These are phyloP conservation scores for Hypoxylon rickii DNA, from an alignment of 495 filamentous ascomycete species.

Conservation along the genomic window DNA sequence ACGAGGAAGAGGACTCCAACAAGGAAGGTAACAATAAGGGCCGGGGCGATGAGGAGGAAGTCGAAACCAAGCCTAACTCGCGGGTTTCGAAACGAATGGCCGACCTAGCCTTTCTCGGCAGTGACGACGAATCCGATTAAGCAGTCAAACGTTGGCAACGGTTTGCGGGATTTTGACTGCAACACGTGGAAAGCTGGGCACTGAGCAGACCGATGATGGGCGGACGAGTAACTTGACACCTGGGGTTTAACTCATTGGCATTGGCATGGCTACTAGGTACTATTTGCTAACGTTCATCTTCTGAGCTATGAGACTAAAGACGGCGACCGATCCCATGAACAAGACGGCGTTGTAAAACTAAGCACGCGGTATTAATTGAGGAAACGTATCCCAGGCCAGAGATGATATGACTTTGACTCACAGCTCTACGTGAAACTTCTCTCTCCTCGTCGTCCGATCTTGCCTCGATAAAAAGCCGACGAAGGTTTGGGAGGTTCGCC, in stretches of 20 bases:
- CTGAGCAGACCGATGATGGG: constrained; percentile 2
- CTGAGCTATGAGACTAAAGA: constrained; percentile 91
- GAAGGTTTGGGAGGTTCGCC: constrained; percentile 92
- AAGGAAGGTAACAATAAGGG: constrained; percentile 50
- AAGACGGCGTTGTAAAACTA: constrained; percentile 98
- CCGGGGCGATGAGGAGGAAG: constrained; percentile 39
- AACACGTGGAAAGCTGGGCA: background rate
- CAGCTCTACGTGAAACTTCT: constrained; percentile 89
- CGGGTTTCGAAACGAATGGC: constrained; percentile 43
- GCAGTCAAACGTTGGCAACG: too few species aligned
- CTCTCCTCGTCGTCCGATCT: constrained; percentile 92
- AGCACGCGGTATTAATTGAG: background rate
- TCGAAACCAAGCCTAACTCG: constrained; percentile 30
- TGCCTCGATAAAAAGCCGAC: constrained; percentile 94
- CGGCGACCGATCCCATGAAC: constrained; percentile 91
- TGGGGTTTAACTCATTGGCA: too few species aligned
- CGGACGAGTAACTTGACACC: too few species aligned
- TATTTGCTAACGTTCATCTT: constrained; percentile 54
- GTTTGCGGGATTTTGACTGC: too few species aligned
- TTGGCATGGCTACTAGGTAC: too few species aligned
- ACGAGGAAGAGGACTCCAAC: constrained; percentile 44
- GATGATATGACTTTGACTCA: constrained; percentile 50
- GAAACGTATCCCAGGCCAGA: background rate
- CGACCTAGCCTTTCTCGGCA: constrained; percentile 50
- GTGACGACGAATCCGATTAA: constrained; percentile 54